Conservation (phyloP, 257 asterid species). For the Mentha longifolia region DNA sequence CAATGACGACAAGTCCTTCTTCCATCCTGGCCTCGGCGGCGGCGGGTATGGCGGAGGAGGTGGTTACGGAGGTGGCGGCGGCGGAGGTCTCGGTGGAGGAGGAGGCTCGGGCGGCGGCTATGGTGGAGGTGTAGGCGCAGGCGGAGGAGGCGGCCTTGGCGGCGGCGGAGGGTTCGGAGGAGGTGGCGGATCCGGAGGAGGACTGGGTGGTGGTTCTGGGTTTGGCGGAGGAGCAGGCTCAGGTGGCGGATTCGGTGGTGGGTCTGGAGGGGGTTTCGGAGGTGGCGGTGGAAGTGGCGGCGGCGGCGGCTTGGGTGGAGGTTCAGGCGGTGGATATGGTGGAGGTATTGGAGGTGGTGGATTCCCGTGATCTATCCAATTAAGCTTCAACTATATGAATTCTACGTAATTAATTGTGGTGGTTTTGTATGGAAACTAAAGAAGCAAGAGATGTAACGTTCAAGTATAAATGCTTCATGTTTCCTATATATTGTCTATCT, state of each 20-base stretch:
- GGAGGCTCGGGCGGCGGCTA: too few relatives aligned
- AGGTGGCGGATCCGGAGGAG: constrained; percentile 1
- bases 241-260: constrained; percentile 22
- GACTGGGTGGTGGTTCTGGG: constrained; percentile 36
- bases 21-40: not conserved
- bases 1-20: constrained; percentile 32
- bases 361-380: not conserved
- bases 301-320: constrained; percentile 43
- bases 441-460: too few relatives aligned
- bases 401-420: too few relatives aligned
- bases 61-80: constrained; percentile 29
- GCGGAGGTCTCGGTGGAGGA: too few relatives aligned
- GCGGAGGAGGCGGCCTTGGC: too few relatives aligned
- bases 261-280: constrained; percentile 29
- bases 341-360: constrained; percentile 35
- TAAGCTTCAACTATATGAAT: too few relatives aligned
- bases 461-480: too few relatives aligned
- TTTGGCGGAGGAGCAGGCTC: constrained; percentile 23
- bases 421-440: too few relatives aligned
- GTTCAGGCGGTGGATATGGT: constrained; percentile 33
- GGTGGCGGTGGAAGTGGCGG: too few relatives aligned
- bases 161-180: too few relatives aligned
- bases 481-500: too few relatives aligned
- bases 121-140: too few relatives aligned
- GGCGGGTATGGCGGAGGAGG: constrained; percentile 20